Evolutionary conservation across 2,329 filamentous ascomycete genomes (phyloP).

Genomic region (Clonostachys solani): DNA sequence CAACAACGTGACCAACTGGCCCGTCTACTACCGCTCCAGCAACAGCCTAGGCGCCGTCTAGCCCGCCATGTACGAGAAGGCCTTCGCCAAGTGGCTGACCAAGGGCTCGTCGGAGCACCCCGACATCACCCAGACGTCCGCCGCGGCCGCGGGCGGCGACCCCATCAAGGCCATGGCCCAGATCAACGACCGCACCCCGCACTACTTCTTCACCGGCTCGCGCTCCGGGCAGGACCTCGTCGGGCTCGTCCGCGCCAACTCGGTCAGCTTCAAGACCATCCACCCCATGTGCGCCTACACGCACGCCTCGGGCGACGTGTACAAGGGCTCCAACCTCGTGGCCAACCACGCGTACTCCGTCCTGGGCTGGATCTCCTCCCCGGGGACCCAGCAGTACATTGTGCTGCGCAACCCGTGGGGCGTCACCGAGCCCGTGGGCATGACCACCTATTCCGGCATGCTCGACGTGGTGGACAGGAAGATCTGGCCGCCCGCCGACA

Average conservation of each 20-base stretch:
- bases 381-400: constrained; percentile 31
- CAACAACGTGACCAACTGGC: constrained; percentile 36
- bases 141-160: constrained; percentile 20
- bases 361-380: constrained; percentile 24
- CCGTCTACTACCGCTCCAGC: constrained; percentile 33
- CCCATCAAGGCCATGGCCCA: constrained; percentile 40
- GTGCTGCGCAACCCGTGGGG: constrained; percentile 39
- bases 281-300: constrained; percentile 35
- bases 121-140: constrained; percentile 32
- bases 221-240: constrained; percentile 25
- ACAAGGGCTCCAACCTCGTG: constrained; percentile 33
- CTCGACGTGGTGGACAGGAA: constrained; percentile 28
- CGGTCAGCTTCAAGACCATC: constrained; percentile 36
- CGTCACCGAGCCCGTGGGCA: constrained; percentile 31
- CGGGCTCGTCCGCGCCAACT: constrained; percentile 29
- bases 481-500: constrained; percentile 27
- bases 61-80: constrained; percentile 42
- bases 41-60: constrained; percentile 32
- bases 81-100: constrained; percentile 38
- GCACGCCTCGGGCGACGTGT: constrained; percentile 27
- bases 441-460: constrained; percentile 31
- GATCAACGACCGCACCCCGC: constrained; percentile 29
- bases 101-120: constrained; percentile 21
- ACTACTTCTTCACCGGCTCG: constrained; percentile 25
- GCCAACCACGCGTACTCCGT: constrained; percentile 40